phyloP scores from a whole-genome alignment of 805 yeast genomes.

The Nakazawaea holstii region DNA sequence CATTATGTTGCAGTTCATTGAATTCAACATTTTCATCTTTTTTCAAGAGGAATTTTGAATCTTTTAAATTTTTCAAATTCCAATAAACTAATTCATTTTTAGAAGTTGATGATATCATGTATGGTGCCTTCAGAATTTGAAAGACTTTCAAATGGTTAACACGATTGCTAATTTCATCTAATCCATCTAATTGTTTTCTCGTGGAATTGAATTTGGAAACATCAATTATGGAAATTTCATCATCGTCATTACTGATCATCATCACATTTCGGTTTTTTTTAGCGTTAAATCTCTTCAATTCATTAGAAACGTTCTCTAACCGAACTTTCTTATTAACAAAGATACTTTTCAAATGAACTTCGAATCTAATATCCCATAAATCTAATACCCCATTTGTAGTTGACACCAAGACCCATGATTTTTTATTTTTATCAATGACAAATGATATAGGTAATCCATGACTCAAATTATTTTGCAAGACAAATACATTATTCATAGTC shows the following conservation, averaged over 20 bases:
- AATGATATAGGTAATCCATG: constrained; percentile 67
- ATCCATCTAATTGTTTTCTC: constrained; percentile 16
- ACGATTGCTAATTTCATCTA: constrained; percentile 9
- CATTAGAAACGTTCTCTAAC: constrained; percentile 38
- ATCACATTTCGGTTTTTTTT: constrained; percentile 40
- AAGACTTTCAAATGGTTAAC: neutral
- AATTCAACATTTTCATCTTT: neutral
- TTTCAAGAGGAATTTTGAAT: constrained; percentile 23
- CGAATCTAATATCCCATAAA: constrained; percentile 79
- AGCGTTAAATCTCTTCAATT: constrained; percentile 23
- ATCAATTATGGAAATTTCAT: constrained; percentile 72
- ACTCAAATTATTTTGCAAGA: constrained; percentile 47
- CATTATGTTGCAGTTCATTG: constrained; percentile 32
- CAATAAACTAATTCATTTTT: constrained; percentile 26
- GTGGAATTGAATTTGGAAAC: constrained; percentile 57
- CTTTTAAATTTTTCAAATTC: constrained; percentile 27
- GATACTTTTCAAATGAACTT: constrained; percentile 55
- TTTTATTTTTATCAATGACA: constrained; percentile 41
- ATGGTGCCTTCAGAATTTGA: constrained; percentile 14
- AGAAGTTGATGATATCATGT: constrained; percentile 11
- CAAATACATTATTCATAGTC: constrained; percentile 37
- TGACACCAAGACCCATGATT: constrained; percentile 68
- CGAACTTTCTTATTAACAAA: constrained; percentile 37
- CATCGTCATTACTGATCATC: constrained; percentile 54
- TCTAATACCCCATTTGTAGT: constrained; percentile 69